Conservation (phyloP, 2,329 filamentous ascomycete genomes). For the Rhynchosporium secalis region DNA sequence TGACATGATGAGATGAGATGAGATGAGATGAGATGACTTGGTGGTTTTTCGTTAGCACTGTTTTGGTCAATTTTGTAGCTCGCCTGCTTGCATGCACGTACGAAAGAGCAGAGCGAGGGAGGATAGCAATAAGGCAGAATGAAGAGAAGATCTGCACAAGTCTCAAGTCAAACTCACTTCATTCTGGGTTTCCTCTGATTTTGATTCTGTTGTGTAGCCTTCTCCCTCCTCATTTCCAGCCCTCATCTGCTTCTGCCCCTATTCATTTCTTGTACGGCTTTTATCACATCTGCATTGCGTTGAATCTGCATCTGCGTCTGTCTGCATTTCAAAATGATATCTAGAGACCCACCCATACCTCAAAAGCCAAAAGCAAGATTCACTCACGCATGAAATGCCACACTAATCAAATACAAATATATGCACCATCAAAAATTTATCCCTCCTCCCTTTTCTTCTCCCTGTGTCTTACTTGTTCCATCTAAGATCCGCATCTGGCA, state of each 20-base stretch:
- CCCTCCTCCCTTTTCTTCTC: too few species aligned
- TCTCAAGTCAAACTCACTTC: not conserved
- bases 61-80: not conserved
- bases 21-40: conserved; percentile 8
- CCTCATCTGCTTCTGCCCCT: not conserved
- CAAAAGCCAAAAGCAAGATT: not conserved
- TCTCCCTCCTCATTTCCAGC: not conserved
- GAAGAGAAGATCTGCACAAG: not conserved
- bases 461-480: too few species aligned
- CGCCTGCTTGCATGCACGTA: not conserved
- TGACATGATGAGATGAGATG: conserved; percentile 2
- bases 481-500: too few species aligned
- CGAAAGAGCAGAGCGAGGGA: not conserved
- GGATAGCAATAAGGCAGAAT: not conserved
- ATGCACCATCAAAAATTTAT: too few species aligned
- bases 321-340: not conserved
- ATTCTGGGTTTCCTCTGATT: not conserved
- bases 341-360: not conserved
- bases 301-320: not conserved
- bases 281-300: not conserved
- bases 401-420: too few species aligned
- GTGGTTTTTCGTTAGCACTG: not conserved
- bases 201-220: too few species aligned
- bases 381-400: not conserved
- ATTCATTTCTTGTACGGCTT: not conserved